These are phyloP conservation scores for Phialemonium atrogriseum DNA, from an alignment of 2,329 filamentous ascomycete species.

Conservation along the genomic window DNA sequence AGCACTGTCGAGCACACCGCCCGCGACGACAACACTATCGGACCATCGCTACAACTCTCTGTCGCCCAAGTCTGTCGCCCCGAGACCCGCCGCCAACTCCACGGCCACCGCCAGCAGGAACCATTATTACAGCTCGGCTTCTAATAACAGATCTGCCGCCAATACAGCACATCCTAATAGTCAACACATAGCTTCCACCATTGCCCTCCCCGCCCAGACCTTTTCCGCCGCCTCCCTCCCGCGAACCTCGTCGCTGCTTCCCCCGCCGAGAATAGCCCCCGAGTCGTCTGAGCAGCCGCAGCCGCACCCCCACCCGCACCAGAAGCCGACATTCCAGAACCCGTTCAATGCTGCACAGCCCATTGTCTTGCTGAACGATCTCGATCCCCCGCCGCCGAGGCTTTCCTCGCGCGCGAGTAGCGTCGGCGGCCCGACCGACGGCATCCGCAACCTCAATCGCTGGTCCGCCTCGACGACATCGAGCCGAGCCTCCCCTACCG, in stretches of 20 bases:
- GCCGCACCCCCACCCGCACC: slow-evolving; percentile 6
- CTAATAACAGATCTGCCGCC: background rate
- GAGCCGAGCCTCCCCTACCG: slow-evolving; percentile 31
- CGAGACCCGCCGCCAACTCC: slow-evolving; percentile 1
- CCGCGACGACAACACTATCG: slow-evolving; percentile 5
- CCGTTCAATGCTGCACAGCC: slow-evolving; percentile 18
- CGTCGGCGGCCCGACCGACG: slow-evolving; percentile 29
- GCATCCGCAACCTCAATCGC: slow-evolving; percentile 40
- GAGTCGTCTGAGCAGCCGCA: slow-evolving; percentile 10
- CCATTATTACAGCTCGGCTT: slow-evolving; percentile 1
- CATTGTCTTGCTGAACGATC: slow-evolving; percentile 11
- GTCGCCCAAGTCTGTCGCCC: slow-evolving; percentile 8
- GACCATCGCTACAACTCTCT: slow-evolving; percentile 12
- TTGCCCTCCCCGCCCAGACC: slow-evolving; percentile 15
- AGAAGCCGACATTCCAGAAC: slow-evolving; percentile 10
- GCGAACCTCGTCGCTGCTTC: slow-evolving; percentile 35
- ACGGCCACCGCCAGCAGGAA: slow-evolving; percentile 2
- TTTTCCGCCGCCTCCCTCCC: slow-evolving; percentile 24
- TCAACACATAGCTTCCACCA: slow-evolving; percentile 1
- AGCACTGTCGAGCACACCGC: slow-evolving; percentile 10
- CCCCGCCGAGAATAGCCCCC: slow-evolving; percentile 24
- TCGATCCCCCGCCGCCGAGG: slow-evolving; percentile 12
- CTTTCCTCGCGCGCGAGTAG: slow-evolving; percentile 27
- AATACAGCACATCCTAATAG: background rate
- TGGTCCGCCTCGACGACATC: slow-evolving; percentile 46